Evolutionary conservation across 768 basidiomycete genomes (phyloP).

Genomic region (Pulveroboletus sp.): DNA sequence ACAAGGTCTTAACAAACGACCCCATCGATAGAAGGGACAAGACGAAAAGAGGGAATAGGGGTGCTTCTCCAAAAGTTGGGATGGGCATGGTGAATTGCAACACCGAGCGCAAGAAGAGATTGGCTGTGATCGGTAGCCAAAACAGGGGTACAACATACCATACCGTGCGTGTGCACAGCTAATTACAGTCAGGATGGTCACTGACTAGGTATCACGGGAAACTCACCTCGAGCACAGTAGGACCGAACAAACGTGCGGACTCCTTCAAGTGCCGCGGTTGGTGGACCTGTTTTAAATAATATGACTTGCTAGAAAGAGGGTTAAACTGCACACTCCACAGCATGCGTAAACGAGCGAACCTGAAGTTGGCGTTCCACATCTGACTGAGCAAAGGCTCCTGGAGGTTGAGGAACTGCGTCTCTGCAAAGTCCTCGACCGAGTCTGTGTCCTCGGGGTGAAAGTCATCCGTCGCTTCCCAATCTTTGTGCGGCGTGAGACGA

Average conservation of each 20-base stretch:
- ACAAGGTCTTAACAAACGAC: slow-evolving; percentile 49
- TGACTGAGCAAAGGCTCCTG: slow-evolving; percentile 79
- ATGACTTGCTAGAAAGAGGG: slow-evolving; percentile 64
- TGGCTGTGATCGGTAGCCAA: slow-evolving; percentile 84
- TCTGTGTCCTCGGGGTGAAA: slow-evolving; percentile 92
- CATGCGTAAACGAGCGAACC: slow-evolving; percentile 37
- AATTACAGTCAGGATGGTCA: background rate
- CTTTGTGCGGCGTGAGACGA: slow-evolving; percentile 34
- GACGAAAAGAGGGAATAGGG: slow-evolving; percentile 49
- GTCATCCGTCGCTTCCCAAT: slow-evolving; percentile 87
- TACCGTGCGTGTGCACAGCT: slow-evolving; percentile 78
- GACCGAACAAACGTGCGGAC: slow-evolving; percentile 84
- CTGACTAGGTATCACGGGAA: background rate
- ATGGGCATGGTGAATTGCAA: slow-evolving; percentile 73
- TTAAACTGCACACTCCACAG: background rate
- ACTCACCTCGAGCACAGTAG: slow-evolving; percentile 71
- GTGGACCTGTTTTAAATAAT: slow-evolving; percentile 95
- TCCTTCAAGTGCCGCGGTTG: slow-evolving; percentile 85
- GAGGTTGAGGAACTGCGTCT: slow-evolving; percentile 89
- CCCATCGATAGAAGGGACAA: slow-evolving; percentile 44
- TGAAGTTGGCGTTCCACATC: slow-evolving; percentile 84
- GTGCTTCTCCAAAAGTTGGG: slow-evolving; percentile 56
- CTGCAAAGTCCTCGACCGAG: slow-evolving; percentile 71
- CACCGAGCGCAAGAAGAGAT: slow-evolving; percentile 78
- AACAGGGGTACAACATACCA: slow-evolving; percentile 93